Conservation (phyloP, 2,329 filamentous ascomycete species). For the Talaromyces albobiverticillius region DNA sequence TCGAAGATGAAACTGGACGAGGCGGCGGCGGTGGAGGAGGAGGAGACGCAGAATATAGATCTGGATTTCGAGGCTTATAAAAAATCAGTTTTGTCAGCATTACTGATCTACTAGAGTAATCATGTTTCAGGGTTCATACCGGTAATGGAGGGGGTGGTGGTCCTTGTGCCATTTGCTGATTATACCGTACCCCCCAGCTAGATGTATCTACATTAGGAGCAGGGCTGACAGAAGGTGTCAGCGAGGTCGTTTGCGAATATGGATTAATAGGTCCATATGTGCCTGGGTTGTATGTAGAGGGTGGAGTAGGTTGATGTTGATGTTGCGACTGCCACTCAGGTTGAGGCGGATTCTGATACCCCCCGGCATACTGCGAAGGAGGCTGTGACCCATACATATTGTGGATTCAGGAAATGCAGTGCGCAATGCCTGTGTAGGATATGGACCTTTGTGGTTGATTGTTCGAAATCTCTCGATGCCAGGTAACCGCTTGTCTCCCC, state of each 20-base stretch:
- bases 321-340: conserved; percentile 36
- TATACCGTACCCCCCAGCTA: conserved; percentile 45
- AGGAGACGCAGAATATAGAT: conserved; percentile 8
- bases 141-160: conserved; percentile 35
- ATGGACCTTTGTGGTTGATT: background rate
- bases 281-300: conserved; percentile 30
- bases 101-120: background rate
- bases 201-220: conserved; percentile 29
- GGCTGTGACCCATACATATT: conserved; percentile 35
- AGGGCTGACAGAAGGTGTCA: conserved; percentile 20
- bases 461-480: background rate
- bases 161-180: conserved; percentile 23
- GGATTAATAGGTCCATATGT: conserved; percentile 34
- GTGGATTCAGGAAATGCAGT: background rate
- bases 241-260: conserved; percentile 18
- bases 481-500: background rate
- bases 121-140: conserved; percentile 21
- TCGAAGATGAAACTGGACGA: conserved; percentile 3
- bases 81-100: background rate
- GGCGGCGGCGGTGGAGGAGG: conserved; percentile 3
- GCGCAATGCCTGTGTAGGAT: background rate
- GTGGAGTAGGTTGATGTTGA: too few species aligned
- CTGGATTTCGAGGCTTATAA: conserved; percentile 9
- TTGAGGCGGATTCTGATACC: conserved; percentile 26
- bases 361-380: conserved; percentile 22